Conservation (phyloP, 2,329 filamentous ascomycete species). For the Alternaria novae-zelandiae region DNA sequence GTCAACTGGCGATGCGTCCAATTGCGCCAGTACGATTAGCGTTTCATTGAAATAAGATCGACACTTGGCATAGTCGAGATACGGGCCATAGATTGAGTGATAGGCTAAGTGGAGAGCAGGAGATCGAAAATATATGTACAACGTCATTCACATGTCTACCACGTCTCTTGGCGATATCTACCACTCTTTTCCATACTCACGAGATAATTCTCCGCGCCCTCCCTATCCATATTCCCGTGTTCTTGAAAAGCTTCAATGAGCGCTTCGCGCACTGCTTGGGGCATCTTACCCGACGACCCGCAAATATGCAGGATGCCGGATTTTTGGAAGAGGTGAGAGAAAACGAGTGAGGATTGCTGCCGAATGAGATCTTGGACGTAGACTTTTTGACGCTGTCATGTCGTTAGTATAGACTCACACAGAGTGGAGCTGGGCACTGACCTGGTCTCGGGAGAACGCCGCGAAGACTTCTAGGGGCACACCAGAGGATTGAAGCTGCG, state of each 20-base stretch:
- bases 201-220: constrained; percentile 63
- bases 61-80: neutral
- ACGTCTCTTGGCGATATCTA: constrained; percentile 73
- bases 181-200: constrained; percentile 66
- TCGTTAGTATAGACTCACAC: neutral
- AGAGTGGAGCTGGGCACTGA: constrained; percentile 12
- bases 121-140: neutral
- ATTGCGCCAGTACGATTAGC: neutral
- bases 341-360: constrained; percentile 58
- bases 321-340: constrained; percentile 58
- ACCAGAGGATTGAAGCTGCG: constrained; percentile 48
- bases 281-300: constrained; percentile 73
- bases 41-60: neutral
- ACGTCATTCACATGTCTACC: constrained; percentile 52
- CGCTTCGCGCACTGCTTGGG: constrained; percentile 70
- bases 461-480: constrained; percentile 61
- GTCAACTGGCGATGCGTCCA: neutral
- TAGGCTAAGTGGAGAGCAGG: neutral
- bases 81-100: neutral
- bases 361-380: constrained; percentile 72
- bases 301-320: constrained; percentile 64
- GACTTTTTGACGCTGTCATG: constrained; percentile 58
- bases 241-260: constrained; percentile 65
- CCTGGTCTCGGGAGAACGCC: constrained; percentile 75
- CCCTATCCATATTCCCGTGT: constrained; percentile 49